phyloP scores from a whole-genome alignment of 2,329 filamentous ascomycete species.

The Diaporthe sp. region DNA sequence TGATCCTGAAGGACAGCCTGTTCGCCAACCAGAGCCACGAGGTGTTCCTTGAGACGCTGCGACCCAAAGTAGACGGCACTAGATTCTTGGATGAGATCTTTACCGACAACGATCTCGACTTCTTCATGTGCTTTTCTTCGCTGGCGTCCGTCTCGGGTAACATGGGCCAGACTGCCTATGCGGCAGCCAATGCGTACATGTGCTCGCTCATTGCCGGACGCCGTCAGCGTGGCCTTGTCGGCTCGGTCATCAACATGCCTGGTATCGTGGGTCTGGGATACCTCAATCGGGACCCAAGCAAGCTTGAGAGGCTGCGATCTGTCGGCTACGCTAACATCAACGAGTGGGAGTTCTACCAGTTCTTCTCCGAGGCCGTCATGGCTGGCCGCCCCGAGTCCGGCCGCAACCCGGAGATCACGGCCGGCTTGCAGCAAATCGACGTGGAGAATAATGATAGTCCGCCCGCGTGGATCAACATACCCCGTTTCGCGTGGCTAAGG shows the following conservation, averaged over 20 bases:
- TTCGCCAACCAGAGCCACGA: slow-evolving; percentile 38
- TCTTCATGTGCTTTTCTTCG: slow-evolving; percentile 50
- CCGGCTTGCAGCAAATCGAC: slow-evolving; percentile 12
- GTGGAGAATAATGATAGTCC: slow-evolving; percentile 4
- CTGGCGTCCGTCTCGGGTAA: slow-evolving; percentile 44
- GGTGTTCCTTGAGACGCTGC: slow-evolving; percentile 38
- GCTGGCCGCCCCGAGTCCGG: slow-evolving; percentile 8
- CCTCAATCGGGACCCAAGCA: slow-evolving; percentile 42
- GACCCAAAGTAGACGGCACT: slow-evolving; percentile 47
- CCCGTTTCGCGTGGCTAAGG: slow-evolving; percentile 15
- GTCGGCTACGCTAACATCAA: slow-evolving; percentile 37
- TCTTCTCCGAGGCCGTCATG: slow-evolving; percentile 57
- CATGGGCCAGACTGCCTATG: slow-evolving; percentile 56
- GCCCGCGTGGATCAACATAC: slow-evolving; percentile 14
- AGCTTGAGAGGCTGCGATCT: slow-evolving; percentile 32
- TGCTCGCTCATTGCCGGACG: slow-evolving; percentile 50
- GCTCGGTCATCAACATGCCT: slow-evolving; percentile 53
- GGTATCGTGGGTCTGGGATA: slow-evolving; percentile 57
- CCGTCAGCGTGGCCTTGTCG: slow-evolving; percentile 52
- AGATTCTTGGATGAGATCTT: slow-evolving; percentile 44
- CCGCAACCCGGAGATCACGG: slow-evolving; percentile 14
- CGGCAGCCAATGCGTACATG: slow-evolving; percentile 57
- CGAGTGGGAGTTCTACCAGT: slow-evolving; percentile 55
- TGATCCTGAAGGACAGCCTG: slow-evolving; percentile 35
- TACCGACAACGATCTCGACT: slow-evolving; percentile 43